Evolutionary conservation across 257 asterid genomes (phyloP), one percentile per base, ranked within the genome.

Genomic region (Solanum etuberosum): DNA sequence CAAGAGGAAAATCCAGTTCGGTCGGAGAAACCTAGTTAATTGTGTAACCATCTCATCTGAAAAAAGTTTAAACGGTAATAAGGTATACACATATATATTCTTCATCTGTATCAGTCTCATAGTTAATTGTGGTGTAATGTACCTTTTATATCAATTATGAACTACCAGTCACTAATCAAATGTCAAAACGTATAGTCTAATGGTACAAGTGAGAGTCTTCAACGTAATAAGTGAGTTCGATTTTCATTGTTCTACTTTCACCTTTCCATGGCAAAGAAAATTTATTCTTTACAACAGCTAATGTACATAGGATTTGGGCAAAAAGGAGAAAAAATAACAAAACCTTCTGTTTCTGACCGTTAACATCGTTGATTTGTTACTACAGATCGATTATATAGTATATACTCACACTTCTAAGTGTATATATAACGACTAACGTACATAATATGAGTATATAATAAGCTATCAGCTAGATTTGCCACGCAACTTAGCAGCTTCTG

Each of bases 401-500:
- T 48, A 29, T 29, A 81, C 20, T 29, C 29, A 31, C 42, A 48
- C 68, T 81, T 48, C 12, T 48, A 48, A 29, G 43, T 80, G 42
- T 80, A 9, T 29, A 29, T 29, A 29, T 18, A 29, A 51, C 61
- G 9, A 51, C 61, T 46, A 29, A 18, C 20, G 1, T 46, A 80
- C 29, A 46, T 46, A 48, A 13, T 78, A 27, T 13, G 4, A 80
- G 27, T 6, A 80, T 46, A 29, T 34, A 68, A 6, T 68, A 40
- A 80, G 21, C 4, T 46, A 80, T 80, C 85, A 48, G 85, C 31
- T 73, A 35, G 81, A 35, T 10, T 73, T 73, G 48, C 31, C 48
- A 11, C 81, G 81, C 81, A 73, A 91, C 86, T 95, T 95, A 72
- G 98, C 91, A 67, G 99, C 98, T 92, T 94, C 96, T 3, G 96